phyloP scores from a whole-genome alignment of 2,329 filamentous ascomycete genomes.

The Colletotrichum echinochloae region DNA sequence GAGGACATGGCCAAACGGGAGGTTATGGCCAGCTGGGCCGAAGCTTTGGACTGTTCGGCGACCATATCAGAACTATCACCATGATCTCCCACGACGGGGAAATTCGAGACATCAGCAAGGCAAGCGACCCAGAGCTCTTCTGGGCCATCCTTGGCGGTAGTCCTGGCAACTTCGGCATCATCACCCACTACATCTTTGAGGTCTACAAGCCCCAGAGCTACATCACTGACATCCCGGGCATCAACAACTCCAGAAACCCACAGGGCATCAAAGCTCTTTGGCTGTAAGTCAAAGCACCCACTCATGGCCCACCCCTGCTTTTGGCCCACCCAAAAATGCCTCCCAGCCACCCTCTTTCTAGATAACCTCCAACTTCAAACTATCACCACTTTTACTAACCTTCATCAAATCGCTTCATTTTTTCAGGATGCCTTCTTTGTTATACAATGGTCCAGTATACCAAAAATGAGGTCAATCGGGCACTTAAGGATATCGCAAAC shows the following conservation, averaged over 20 bases:
- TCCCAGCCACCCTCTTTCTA: too few relatives aligned
- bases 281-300: too few relatives aligned
- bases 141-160: constrained; percentile 70
- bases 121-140: constrained; percentile 65
- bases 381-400: too few relatives aligned
- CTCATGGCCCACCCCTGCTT: too few relatives aligned
- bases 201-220: constrained; percentile 48
- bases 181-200: constrained; percentile 64
- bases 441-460: too few relatives aligned
- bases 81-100: constrained; percentile 61
- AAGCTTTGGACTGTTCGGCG: constrained; percentile 65
- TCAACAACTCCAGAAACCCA: constrained; percentile 47
- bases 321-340: too few relatives aligned
- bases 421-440: too few relatives aligned
- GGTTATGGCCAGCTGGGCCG: constrained; percentile 61
- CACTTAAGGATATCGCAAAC: too few relatives aligned
- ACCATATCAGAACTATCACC: constrained; percentile 62
- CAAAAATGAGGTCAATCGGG: too few relatives aligned
- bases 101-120: constrained; percentile 58
- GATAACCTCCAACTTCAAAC: too few relatives aligned
- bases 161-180: constrained; percentile 67
- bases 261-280: not conserved
- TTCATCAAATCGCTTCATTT: too few relatives aligned
- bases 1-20: constrained; percentile 61
- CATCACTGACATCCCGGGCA: constrained; percentile 43